Evolutionary conservation across 2,329 filamentous ascomycete species (phyloP), one percentile per base, ranked within the genome.

Genomic region (Aspergillus viridinutans): DNA sequence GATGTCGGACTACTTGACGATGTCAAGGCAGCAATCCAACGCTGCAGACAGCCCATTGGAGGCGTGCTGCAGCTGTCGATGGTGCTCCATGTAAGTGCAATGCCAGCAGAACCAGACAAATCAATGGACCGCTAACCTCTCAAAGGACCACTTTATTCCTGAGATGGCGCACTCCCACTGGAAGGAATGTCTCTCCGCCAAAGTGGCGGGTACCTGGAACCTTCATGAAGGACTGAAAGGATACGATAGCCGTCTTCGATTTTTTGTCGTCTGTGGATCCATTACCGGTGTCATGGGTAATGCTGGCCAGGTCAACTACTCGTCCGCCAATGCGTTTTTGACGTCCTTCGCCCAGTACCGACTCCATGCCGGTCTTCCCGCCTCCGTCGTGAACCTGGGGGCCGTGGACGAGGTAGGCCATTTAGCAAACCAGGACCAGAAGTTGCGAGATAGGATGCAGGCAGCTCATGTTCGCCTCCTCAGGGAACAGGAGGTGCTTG

Each of bases 281-380:
- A 40, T 77, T 1, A 76, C 21, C 21, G 52, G 58, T 3, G 28
- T 52, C 25, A 25, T 55, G 28, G 48, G 78, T 4, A 75, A 77
- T 50, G 53, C 68, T 3, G 71, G 73, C 21, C 66, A 80, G 51
- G 69, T 76, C 4, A 76, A 72, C 54, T 74, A 75, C 51, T 64
- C 67, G 2, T 67, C 71, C 7, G 70, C 60, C n/a, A 67, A 67
- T 49, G 62, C 67, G 0, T 74, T 64, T 60, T 60, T 69, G 28
- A 66, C 67, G 26, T 57, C 60, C 3, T 53, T 71, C 8, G 63
- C 61, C 2, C 55, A 56, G 28, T 60, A 64, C 28, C 66, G 68
- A 3, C 56, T 54, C n/a, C 9, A 14, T 1, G 47, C 49, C 12
- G 67, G 68, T 20, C 55, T 65, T 1, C 32, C 56, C 6, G 65